phyloP scores from a whole-genome alignment of 495 filamentous ascomycete genomes.

The Neurospora discreta region DNA sequence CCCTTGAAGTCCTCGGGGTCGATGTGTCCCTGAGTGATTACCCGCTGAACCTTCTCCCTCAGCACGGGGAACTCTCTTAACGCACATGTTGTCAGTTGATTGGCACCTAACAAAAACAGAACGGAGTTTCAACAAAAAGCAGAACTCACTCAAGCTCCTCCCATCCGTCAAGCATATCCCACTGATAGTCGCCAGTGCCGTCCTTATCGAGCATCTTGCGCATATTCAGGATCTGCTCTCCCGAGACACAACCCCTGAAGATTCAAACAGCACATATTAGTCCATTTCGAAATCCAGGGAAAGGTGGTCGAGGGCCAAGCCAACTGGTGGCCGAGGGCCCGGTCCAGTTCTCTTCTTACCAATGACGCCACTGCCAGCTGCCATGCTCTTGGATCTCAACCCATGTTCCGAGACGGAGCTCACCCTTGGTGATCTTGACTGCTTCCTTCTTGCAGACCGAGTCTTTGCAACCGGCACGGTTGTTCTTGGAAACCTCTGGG shows the following conservation, averaged over 20 bases:
- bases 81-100: not conserved
- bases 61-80: constrained; percentile 30
- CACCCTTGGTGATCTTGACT: constrained; percentile 65
- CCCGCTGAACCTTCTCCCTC: constrained; percentile 51
- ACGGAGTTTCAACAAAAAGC: too few species aligned
- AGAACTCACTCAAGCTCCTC: constrained; percentile 50
- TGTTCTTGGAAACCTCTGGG: constrained; percentile 48
- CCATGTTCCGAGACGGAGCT: constrained; percentile 59
- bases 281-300: not conserved
- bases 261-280: not conserved
- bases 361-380: constrained; percentile 63
- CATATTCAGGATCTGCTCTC: constrained; percentile 46
- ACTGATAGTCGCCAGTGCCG: constrained; percentile 27
- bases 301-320: not conserved
- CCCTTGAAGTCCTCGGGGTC: constrained; percentile 69
- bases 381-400: constrained; percentile 39
- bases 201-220: constrained; percentile 28
- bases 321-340: not conserved
- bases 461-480: constrained; percentile 58
- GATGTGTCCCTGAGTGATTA: constrained; percentile 59
- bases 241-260: constrained; percentile 71
- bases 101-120: too few species aligned
- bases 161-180: constrained; percentile 52
- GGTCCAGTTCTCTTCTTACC: constrained; percentile 38
- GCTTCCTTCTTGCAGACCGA: constrained; percentile 50